phyloP scores from a whole-genome alignment of 169 alveolate species.

The Babesia bigemina region DNA sequence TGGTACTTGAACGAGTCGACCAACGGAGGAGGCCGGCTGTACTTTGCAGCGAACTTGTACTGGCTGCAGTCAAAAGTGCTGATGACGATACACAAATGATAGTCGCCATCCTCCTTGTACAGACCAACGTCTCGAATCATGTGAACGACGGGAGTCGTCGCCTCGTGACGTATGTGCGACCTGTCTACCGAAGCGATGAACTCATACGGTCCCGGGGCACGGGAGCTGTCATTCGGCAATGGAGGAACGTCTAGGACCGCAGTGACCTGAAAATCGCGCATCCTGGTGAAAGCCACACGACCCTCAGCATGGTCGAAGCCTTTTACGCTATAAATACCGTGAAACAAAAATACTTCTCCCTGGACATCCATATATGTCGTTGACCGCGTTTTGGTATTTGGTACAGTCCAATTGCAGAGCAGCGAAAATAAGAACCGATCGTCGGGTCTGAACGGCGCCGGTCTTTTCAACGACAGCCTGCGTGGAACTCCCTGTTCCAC shows the following conservation, averaged over 20 bases:
- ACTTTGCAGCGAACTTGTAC: not conserved
- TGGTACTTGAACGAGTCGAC: not conserved
- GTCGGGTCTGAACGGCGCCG: not conserved
- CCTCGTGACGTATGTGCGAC: not conserved
- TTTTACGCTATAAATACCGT: not conserved
- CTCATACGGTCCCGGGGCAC: not conserved
- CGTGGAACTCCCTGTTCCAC: too few species aligned
- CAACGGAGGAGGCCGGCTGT: not conserved
- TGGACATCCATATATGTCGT: not conserved
- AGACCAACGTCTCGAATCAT: not conserved
- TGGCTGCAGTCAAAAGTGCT: not conserved
- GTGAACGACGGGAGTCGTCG: not conserved
- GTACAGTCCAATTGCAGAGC: not conserved
- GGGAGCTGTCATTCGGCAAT: not conserved
- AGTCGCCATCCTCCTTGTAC: not conserved
- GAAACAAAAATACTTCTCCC: not conserved
- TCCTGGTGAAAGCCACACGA: not conserved
- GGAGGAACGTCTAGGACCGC: not conserved
- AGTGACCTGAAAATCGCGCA: not conserved
- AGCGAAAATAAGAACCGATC: not conserved
- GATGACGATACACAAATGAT: not conserved
- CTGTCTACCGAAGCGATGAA: not conserved
- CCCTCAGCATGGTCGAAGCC: not conserved
- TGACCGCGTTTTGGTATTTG: not conserved
- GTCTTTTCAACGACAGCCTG: too few species aligned